These are phyloP conservation scores for Papiliotrema terrestris DNA, from an alignment of 1,284 basidiomycete genomes.

Conservation along the genomic window DNA sequence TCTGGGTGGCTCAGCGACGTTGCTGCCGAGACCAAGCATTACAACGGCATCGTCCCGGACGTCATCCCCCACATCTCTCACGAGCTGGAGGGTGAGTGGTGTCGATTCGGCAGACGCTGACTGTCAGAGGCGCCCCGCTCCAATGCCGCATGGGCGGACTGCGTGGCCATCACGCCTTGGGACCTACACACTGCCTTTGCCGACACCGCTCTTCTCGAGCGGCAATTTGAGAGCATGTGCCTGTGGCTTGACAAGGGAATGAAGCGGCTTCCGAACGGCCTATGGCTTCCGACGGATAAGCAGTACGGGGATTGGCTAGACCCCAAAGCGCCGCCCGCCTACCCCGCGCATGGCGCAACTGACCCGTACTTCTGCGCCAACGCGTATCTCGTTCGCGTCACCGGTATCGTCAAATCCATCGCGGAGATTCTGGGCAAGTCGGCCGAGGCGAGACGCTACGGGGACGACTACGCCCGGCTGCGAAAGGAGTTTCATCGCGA, in stretches of 20 bases:
- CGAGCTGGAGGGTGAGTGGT: too few relatives aligned
- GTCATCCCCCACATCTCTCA: too few relatives aligned
- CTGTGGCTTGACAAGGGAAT: slow-evolving; percentile 34
- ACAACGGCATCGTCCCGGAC: slow-evolving; percentile 20
- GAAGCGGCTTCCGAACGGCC: slow-evolving; percentile 12
- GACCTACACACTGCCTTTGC: slow-evolving; percentile 29
- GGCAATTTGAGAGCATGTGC: slow-evolving; percentile 23
- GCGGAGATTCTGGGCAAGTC: slow-evolving; percentile 3
- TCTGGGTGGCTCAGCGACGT: slow-evolving; percentile 31
- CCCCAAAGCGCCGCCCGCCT: slow-evolving; percentile 25
- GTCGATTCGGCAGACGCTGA: slow-evolving; percentile 13
- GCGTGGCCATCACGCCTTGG: slow-evolving; percentile 22
- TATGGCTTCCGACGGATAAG: slow-evolving; percentile 24
- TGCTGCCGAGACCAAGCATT: slow-evolving; percentile 26
- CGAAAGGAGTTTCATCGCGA: slow-evolving; percentile 20
- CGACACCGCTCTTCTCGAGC: slow-evolving; percentile 12
- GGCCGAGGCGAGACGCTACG: background rate
- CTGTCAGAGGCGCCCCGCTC: slow-evolving; percentile 8
- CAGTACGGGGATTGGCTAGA: slow-evolving; percentile 19
- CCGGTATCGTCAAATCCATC: slow-evolving; percentile 5
- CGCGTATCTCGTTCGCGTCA: slow-evolving; percentile 18
- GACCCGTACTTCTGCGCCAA: slow-evolving; percentile 3
- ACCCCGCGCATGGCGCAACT: slow-evolving; percentile 18
- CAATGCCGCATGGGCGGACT: slow-evolving; percentile 21
- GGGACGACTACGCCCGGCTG: slow-evolving; percentile 14